These are phyloP conservation scores for Leccinum griseonigrum DNA, from an alignment of 1,284 basidiomycete genomes.

Conservation along the genomic window DNA sequence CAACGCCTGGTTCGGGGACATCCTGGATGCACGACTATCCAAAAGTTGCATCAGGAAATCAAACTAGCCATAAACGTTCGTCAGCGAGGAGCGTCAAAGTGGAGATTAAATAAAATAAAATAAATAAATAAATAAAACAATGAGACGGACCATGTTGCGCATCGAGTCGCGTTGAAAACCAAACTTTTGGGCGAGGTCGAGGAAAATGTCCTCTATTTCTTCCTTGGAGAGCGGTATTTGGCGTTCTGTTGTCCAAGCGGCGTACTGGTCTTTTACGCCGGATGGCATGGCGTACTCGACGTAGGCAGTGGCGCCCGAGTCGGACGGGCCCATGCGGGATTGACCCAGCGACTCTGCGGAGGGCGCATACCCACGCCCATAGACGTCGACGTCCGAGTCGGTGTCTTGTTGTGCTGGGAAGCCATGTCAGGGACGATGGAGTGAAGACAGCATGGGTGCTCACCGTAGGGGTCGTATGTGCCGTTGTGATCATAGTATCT, in stretches of 20 bases:
- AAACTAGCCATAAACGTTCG: constrained; percentile 51
- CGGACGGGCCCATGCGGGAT: constrained; percentile 56
- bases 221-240: constrained; percentile 97
- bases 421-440: constrained; percentile 18
- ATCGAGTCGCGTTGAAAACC: constrained; percentile 95
- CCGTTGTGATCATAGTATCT: constrained; percentile 63
- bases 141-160: constrained; percentile 75
- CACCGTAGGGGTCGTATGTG: constrained; percentile 63
- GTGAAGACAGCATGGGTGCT: constrained; percentile 21
- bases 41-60: constrained; percentile 99
- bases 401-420: constrained; percentile 60
- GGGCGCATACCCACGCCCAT: constrained; percentile 63
- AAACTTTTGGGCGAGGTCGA: constrained; percentile 98
- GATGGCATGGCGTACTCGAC: constrained; percentile 50
- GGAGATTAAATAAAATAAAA: background rate
- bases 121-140: background rate
- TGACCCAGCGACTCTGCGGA: constrained; percentile 70
- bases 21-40: constrained; percentile 94
- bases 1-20: constrained; percentile 95
- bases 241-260: constrained; percentile 90
- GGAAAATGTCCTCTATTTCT: constrained; percentile 98
- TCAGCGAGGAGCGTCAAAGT: constrained; percentile 1
- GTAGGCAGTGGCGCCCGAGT: constrained; percentile 58
- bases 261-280: constrained; percentile 75
- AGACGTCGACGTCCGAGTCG: constrained; percentile 74